A percentile compares a stretch with the other conserved stretches of the same genome.
phyloP scores from a whole-genome alignment of 169 alveolate species.

The Plasmodium berghei region DNA sequence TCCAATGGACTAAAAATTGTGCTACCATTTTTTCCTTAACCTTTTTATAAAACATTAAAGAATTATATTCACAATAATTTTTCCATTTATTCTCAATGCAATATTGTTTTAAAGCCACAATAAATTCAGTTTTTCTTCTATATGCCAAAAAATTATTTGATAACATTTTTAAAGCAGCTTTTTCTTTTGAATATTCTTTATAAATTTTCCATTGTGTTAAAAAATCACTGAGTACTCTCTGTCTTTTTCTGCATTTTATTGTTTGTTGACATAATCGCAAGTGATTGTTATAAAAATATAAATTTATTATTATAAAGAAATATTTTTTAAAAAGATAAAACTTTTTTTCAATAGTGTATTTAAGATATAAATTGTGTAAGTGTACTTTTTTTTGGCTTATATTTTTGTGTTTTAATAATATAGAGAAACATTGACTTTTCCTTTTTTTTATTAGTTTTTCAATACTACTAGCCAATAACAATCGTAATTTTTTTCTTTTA shows the following conservation, averaged over 20 bases:
- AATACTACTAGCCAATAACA: background rate
- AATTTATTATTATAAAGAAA: conserved; percentile 28
- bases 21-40: conserved; percentile 14
- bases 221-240: background rate
- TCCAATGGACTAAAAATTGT: conserved; percentile 15
- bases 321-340: conserved; percentile 17
- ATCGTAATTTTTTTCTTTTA: conserved; percentile 3
- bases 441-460: background rate
- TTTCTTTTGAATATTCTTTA: conserved; percentile 25
- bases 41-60: conserved; percentile 35
- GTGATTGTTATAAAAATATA: conserved; percentile 49
- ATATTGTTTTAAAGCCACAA: conserved; percentile 34
- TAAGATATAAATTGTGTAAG: conserved; percentile 12
- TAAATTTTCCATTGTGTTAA: conserved; percentile 27
- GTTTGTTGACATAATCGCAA: conserved; percentile 34
- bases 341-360: conserved; percentile 24
- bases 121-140: conserved; percentile 28
- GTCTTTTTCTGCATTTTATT: conserved; percentile 14
- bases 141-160: conserved; percentile 11
- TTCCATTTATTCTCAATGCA: conserved; percentile 48
- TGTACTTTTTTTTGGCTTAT: conserved; percentile 21
- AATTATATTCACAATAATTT: conserved; percentile 63
- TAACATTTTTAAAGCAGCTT: conserved; percentile 5
- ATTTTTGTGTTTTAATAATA: conserved; percentile 16
- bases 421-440: conserved; percentile 16